Evolutionary conservation across 176 grass and related monocot species (phyloP).

Genomic region (Lolium multiflorum): DNA sequence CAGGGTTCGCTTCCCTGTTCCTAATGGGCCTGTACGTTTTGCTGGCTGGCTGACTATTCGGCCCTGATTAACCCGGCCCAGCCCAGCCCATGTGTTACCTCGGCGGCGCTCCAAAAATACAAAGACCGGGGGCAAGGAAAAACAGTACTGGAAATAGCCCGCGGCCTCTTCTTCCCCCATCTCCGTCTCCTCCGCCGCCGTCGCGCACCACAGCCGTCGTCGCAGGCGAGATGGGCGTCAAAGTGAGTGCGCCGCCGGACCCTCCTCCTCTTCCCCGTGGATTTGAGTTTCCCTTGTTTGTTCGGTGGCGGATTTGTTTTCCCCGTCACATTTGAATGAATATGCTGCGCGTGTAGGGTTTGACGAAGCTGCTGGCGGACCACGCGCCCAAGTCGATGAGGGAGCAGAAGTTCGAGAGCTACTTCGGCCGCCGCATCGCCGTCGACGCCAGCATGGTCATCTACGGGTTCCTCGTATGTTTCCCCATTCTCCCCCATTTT

Average conservation of each 20-base stretch:
- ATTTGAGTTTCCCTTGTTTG: neutral
- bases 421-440: slow-evolving; percentile 91
- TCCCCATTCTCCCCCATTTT: neutral
- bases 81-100: neutral
- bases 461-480: slow-evolving; percentile 85
- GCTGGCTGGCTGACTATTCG: too few species aligned
- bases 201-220: neutral
- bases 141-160: slow-evolving; percentile 29
- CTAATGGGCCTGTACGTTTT: neutral
- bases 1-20: neutral
- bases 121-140: neutral
- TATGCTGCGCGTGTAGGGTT: slow-evolving; percentile 57
- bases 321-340: neutral
- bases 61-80: too few species aligned
- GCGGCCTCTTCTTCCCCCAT: slow-evolving; percentile 22
- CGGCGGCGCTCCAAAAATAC: slow-evolving; percentile 28
- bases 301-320: too few species aligned
- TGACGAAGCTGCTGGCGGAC: slow-evolving; percentile 96
- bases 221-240: slow-evolving; percentile 58
- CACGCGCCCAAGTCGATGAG: slow-evolving; percentile 93
- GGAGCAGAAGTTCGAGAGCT: slow-evolving; percentile 98
- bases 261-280: neutral
- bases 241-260: slow-evolving; percentile 34
- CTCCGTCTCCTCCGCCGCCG: slow-evolving; percentile 34
- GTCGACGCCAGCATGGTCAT: slow-evolving; percentile 99